Evolutionary conservation across 108 stramenopile species (phyloP).

Genomic region (Skeletonema grethae): DNA sequence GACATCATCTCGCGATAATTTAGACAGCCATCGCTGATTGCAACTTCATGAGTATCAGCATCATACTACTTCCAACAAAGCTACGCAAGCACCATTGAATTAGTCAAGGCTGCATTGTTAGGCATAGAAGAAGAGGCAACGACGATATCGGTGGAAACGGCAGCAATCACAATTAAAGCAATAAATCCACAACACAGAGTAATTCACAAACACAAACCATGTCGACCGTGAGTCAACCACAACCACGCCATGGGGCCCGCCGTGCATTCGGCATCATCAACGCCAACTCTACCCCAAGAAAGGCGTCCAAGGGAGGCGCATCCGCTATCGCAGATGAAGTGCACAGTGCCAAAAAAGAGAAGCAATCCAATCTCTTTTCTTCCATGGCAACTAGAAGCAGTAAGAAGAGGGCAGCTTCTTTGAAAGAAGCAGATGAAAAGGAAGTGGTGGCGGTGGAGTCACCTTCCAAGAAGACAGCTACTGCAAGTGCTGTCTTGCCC

Average conservation of each 20-base stretch:
- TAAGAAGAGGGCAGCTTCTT: slow-evolving; percentile 5
- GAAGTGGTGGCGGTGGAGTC: neutral
- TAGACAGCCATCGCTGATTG: no score
- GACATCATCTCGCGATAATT: no score
- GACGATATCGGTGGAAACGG: neutral
- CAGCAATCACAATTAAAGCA: neutral
- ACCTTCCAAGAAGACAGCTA: neutral
- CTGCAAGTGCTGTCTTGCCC: neutral
- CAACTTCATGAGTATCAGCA: no score
- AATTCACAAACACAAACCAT: neutral
- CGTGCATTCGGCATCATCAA: slow-evolving; percentile 3
- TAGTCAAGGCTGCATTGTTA: no score
- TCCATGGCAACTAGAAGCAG: neutral
- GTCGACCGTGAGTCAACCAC: slow-evolving; percentile 3
- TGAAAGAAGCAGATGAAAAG: slow-evolving; percentile 1
- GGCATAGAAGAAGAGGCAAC: neutral
- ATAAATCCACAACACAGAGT: no score
- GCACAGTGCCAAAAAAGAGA: neutral
- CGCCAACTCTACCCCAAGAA: neutral
- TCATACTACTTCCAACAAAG: no score
- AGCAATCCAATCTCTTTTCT: neutral
- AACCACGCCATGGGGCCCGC: neutral
- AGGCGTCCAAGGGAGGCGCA: neutral
- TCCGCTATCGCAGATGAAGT: neutral
- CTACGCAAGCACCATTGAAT: no score